phyloP scores from a whole-genome alignment of 2,329 filamentous ascomycete genomes.

The Hirsutella minnesotensis region DNA sequence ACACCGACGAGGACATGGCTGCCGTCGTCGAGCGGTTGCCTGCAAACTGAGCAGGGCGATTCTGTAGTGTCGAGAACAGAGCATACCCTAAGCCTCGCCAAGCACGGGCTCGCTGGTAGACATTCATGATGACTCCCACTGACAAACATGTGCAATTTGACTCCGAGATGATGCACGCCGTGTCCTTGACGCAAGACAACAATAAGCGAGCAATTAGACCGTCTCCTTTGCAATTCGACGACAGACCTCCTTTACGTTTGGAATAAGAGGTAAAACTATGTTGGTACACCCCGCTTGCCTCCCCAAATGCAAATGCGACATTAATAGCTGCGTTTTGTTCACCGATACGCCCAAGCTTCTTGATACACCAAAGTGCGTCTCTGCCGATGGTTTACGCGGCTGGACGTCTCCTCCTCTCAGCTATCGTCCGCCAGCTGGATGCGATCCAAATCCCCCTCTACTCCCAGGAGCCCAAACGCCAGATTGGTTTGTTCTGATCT shows the following conservation, averaged over 20 bases:
- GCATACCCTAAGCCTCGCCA: neutral
- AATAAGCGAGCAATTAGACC: too few species aligned
- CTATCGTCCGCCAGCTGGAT: slow-evolving; percentile 40
- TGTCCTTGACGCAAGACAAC: too few species aligned
- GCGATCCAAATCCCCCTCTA: slow-evolving; percentile 63
- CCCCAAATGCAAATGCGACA: too few species aligned
- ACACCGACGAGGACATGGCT: slow-evolving; percentile 95
- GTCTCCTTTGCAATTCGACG: too few species aligned
- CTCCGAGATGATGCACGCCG: too few species aligned
- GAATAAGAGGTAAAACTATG: too few species aligned
- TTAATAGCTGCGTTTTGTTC: too few species aligned
- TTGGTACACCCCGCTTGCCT: too few species aligned
- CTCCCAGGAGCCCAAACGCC: slow-evolving; percentile 65
- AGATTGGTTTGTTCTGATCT: slow-evolving; percentile 55
- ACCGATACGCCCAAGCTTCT: neutral
- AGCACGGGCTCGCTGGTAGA: neutral
- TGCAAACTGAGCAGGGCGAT: slow-evolving; percentile 36
- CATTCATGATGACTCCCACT: neutral
- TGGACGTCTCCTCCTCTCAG: slow-evolving; percentile 4
- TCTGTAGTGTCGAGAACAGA: neutral
- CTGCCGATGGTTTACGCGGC: neutral
- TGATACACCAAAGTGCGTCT: neutral
- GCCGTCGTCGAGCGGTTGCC: slow-evolving; percentile 75
- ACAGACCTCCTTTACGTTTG: too few species aligned
- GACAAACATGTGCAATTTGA: too few species aligned